Conservation (phyloP, 345 rosid genomes). For the Laguncularia racemosa region DNA sequence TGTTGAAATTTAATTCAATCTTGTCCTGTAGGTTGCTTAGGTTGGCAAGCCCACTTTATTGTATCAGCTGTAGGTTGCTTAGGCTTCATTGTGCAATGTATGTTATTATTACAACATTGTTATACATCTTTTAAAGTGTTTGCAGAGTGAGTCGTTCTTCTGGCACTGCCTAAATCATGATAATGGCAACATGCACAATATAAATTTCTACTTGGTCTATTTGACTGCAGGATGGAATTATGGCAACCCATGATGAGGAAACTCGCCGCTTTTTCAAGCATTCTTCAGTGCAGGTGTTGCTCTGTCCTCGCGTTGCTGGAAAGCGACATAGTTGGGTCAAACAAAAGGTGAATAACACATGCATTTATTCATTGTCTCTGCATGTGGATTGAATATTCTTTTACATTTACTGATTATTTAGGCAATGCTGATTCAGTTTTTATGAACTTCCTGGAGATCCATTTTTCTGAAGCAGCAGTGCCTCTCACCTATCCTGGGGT, state of each 20-base stretch:
- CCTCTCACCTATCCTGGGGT: no score
- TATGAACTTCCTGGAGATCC: no score
- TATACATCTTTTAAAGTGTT: not conserved
- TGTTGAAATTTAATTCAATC: no score
- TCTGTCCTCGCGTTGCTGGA: constrained; percentile 93
- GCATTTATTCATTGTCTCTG: no score
- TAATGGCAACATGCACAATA: not conserved
- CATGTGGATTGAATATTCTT: no score
- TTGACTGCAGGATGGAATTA: constrained; percentile 70
- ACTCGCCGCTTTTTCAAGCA: constrained; percentile 87
- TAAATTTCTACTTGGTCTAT: constrained; percentile 6
- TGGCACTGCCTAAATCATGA: not conserved
- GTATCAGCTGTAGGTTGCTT: not conserved
- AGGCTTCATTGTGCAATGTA: not conserved
- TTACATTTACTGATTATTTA: no score
- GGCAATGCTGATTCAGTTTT: no score
- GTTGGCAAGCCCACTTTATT: no score
- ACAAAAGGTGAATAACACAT: constrained; percentile 49
- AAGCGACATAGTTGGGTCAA: constrained; percentile 85
- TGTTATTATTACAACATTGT: not conserved
- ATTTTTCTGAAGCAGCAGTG: no score
- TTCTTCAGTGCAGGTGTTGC: constrained; percentile 88
- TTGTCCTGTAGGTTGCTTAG: no score
- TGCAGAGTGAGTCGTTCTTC: no score
- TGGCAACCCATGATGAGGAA: constrained; percentile 98